A percentile compares a stretch with the other conserved stretches of the same genome.
Evolutionary conservation across 2,329 filamentous ascomycete genomes (phyloP).

Genomic region (Arthrinium phaeospermum): DNA sequence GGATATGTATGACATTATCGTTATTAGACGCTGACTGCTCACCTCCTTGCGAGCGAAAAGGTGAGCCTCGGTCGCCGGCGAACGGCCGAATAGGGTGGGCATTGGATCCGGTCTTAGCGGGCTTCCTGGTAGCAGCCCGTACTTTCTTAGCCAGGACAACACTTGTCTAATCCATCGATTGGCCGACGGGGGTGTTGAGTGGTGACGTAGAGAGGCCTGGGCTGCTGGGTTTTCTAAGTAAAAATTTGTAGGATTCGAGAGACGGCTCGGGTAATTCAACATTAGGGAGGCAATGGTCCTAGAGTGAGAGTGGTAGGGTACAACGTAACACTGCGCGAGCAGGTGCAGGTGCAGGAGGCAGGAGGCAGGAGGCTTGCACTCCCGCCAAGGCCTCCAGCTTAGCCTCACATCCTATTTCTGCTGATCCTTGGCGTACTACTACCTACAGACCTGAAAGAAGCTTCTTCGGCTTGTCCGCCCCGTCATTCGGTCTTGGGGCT

Average conservation of each 20-base stretch:
- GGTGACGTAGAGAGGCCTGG: not conserved
- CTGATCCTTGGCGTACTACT: not conserved
- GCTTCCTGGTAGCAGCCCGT: not conserved
- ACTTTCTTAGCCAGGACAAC: not conserved
- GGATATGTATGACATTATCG: not conserved
- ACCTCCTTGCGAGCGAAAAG: not conserved
- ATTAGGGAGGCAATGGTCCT: not conserved
- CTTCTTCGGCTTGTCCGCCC: not conserved
- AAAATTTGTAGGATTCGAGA: not conserved
- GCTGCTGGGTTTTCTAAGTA: not conserved
- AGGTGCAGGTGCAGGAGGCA: not conserved
- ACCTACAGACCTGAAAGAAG: not conserved
- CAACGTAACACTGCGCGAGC: not conserved
- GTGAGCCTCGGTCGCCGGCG: not conserved
- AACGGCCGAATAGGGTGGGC: conserved; percentile 3
- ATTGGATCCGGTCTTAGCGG: not conserved
- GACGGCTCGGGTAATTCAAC: not conserved
- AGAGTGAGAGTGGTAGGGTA: not conserved
- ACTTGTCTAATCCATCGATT: not conserved
- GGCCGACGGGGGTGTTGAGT: not conserved
- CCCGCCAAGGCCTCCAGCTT: not conserved
- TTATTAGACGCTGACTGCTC: not conserved
- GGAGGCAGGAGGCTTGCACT: not conserved
- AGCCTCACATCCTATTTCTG: not conserved
- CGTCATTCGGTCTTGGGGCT: not conserved